Conservation (phyloP, 2,329 filamentous ascomycete genomes). For the Aureobasidium melanogenum region DNA sequence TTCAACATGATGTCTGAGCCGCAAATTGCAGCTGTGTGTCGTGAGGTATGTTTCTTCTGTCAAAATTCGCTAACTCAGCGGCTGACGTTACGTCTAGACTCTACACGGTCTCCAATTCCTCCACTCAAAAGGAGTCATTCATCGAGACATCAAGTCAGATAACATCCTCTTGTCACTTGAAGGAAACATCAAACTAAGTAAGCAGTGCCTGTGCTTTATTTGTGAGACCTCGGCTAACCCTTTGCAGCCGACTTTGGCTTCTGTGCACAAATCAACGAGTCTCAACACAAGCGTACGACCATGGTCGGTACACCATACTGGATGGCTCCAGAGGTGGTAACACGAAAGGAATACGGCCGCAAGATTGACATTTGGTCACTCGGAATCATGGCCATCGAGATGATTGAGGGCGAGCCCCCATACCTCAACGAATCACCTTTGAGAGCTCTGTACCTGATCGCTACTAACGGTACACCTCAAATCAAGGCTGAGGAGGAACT, state of each 20-base stretch:
- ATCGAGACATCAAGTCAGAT: slow-evolving; percentile 98
- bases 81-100: slow-evolving; percentile 41
- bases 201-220: slow-evolving; percentile 26
- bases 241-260: slow-evolving; percentile 86
- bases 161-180: slow-evolving; percentile 92
- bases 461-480: slow-evolving; percentile 86
- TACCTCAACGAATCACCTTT: slow-evolving; percentile 93
- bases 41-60: slow-evolving; percentile 46
- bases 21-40: slow-evolving; percentile 91
- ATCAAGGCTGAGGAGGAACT: slow-evolving; percentile 89
- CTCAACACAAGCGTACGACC: slow-evolving; percentile 92
- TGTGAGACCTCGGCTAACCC: slow-evolving; percentile 13
- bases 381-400: slow-evolving; percentile 99
- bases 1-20: slow-evolving; percentile 99
- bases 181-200: slow-evolving; percentile 95
- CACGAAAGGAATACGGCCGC: slow-evolving; percentile 91
- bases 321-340: slow-evolving; percentile 99
- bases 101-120: slow-evolving; percentile 86
- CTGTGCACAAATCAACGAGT: slow-evolving; percentile 96
- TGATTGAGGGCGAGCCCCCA: slow-evolving; percentile 97
- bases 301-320: slow-evolving; percentile 99
- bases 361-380: slow-evolving; percentile 99
- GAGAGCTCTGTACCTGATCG: slow-evolving; percentile 88
- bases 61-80: slow-evolving; percentile 15
- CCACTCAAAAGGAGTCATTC: slow-evolving; percentile 95